Evolutionary conservation across 2,329 filamentous ascomycete species (phyloP).

Genomic region (Rachicladosporium sp.): DNA sequence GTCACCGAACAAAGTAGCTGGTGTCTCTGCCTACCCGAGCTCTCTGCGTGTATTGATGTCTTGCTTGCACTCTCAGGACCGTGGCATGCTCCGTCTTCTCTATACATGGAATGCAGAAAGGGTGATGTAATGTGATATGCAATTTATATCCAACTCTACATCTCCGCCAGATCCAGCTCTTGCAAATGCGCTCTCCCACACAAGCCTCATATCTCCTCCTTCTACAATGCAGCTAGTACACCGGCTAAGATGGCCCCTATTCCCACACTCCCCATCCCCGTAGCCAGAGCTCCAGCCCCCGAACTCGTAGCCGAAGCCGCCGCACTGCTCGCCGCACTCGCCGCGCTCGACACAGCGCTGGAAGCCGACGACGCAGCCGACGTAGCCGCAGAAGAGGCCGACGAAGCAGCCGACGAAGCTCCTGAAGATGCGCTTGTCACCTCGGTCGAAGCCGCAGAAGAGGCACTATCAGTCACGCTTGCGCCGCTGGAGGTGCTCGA

Average conservation of each 20-base stretch:
- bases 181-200: no score
- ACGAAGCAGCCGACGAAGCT: not conserved
- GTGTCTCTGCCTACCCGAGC: no score
- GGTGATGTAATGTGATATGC: no score
- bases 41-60: no score
- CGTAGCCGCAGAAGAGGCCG: not conserved
- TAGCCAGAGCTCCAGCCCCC: slow-evolving; percentile 1
- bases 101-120: no score
- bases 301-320: not conserved
- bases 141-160: no score
- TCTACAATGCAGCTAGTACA: slow-evolving; percentile 14
- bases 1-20: no score
- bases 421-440: not conserved
- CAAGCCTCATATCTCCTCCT: not conserved
- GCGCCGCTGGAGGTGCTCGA: no score
- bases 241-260: slow-evolving; percentile 13
- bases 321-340: slow-evolving; percentile 1
- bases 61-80: no score
- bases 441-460: not conserved
- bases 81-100: no score
- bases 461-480: not conserved
- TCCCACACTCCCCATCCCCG: not conserved
- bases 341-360: not conserved
- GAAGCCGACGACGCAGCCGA: not conserved
- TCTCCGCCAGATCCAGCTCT: no score